A percentile compares a stretch with the other conserved stretches of the same genome.
Conservation (phyloP, 208 protist species). For the Acanthamoeba culbertsoni region DNA sequence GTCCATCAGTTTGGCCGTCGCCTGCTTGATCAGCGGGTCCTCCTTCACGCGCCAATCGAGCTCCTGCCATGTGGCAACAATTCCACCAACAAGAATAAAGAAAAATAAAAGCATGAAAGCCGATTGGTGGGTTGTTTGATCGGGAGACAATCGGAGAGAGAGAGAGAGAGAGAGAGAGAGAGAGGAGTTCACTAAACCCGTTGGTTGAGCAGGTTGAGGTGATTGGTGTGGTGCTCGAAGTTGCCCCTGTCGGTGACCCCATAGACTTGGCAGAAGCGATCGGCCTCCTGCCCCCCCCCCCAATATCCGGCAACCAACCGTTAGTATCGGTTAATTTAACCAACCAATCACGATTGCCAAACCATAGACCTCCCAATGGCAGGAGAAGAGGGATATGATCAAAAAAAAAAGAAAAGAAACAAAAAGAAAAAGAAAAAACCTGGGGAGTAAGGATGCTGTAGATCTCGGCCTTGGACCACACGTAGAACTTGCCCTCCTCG, state of each 20-base stretch:
- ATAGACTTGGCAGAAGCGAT: background rate
- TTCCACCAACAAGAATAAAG: too few relatives aligned
- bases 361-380: too few relatives aligned
- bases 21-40: background rate
- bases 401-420: too few relatives aligned
- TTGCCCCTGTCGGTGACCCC: background rate
- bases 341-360: too few relatives aligned
- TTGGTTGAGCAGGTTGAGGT: constrained; percentile 25
- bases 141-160: background rate
- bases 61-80: too few relatives aligned
- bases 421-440: background rate
- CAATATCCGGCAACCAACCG: too few relatives aligned
- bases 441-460: background rate
- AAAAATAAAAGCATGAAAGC: background rate
- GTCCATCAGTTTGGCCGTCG: background rate
- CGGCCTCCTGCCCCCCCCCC: constrained; percentile 1
- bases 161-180: too few relatives aligned
- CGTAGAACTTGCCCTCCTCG: constrained; percentile 70
- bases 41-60: constrained; percentile 24
- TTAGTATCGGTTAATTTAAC: too few relatives aligned
- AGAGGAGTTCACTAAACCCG: too few relatives aligned
- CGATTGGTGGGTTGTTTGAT: background rate
- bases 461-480: constrained; percentile 64
- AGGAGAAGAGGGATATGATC: too few relatives aligned
- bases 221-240: constrained; percentile 37